These are phyloP conservation scores for Alternaria ventricosa DNA, from an alignment of 2,329 filamentous ascomycete genomes.

Conservation along the genomic window DNA sequence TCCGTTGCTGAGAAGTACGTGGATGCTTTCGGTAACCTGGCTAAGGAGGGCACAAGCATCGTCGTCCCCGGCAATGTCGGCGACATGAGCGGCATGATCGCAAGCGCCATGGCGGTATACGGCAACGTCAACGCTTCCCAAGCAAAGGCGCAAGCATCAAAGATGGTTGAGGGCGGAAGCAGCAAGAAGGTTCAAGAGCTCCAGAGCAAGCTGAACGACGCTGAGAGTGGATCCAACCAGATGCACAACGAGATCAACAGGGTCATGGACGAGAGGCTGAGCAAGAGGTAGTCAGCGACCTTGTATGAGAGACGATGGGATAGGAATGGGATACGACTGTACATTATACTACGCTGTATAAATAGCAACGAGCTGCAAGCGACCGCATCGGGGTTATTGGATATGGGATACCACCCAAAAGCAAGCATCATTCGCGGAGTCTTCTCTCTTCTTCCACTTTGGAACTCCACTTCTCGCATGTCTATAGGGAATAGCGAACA, in stretches of 20 bases:
- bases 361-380: constrained; percentile 31
- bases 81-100: constrained; percentile 96
- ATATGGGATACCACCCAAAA: constrained; percentile 21
- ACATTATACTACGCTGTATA: constrained; percentile 42
- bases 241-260: constrained; percentile 43
- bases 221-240: constrained; percentile 28
- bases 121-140: constrained; percentile 88
- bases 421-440: constrained; percentile 12
- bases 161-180: constrained; percentile 34
- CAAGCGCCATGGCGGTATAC: constrained; percentile 92
- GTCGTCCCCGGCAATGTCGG: constrained; percentile 97
- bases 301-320: background rate
- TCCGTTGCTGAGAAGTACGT: constrained; percentile 98
- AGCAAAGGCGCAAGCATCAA: constrained; percentile 68
- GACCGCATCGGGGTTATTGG: constrained; percentile 27
- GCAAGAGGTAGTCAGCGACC: constrained; percentile 27
- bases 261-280: constrained; percentile 46
- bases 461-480: constrained; percentile 21
- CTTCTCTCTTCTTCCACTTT: constrained; percentile 19
- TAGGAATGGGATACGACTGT: constrained; percentile 26
- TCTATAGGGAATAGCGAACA: constrained; percentile 14
- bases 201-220: constrained; percentile 32
- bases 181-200: constrained; percentile 41
- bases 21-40: constrained; percentile 88
- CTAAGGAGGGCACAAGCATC: constrained; percentile 93